phyloP scores from a whole-genome alignment of 2,329 filamentous ascomycete genomes.

The Pseudogymnoascus sp. region DNA sequence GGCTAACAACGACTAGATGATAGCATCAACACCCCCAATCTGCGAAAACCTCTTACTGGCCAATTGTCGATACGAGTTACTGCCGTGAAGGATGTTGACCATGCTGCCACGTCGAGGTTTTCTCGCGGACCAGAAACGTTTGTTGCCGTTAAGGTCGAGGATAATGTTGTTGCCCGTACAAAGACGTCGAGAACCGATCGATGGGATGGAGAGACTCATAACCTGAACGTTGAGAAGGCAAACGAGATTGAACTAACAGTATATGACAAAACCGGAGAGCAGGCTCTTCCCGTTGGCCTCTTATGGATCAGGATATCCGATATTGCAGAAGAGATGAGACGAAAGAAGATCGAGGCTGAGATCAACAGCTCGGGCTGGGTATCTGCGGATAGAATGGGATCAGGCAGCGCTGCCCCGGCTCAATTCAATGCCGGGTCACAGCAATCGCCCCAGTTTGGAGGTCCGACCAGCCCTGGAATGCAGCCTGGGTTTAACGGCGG shows the following conservation, averaged over 20 bases:
- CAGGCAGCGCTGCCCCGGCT: slow-evolving; percentile 40
- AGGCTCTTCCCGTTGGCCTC: slow-evolving; percentile 86
- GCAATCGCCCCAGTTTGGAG: slow-evolving; percentile 38
- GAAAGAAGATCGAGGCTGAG: slow-evolving; percentile 94
- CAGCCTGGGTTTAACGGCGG: slow-evolving; percentile 21
- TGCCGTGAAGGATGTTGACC: slow-evolving; percentile 88
- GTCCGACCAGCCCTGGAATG: slow-evolving; percentile 33
- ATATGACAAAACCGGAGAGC: slow-evolving; percentile 89
- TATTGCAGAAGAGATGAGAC: slow-evolving; percentile 92
- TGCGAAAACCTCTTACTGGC: slow-evolving; percentile 91
- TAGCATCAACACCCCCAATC: slow-evolving; percentile 88
- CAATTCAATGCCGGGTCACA: slow-evolving; percentile 54
- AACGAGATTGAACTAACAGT: slow-evolving; percentile 98
- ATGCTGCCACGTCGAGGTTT: slow-evolving; percentile 76
- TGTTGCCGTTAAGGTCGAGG: slow-evolving; percentile 93
- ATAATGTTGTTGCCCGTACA: slow-evolving; percentile 82
- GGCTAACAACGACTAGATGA: slow-evolving; percentile 57
- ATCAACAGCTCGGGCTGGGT: slow-evolving; percentile 95
- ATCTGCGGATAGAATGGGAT: slow-evolving; percentile 89
- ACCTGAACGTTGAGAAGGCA: slow-evolving; percentile 91
- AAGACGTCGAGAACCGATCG: slow-evolving; percentile 76
- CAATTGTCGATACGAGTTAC: slow-evolving; percentile 80
- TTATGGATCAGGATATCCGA: slow-evolving; percentile 96
- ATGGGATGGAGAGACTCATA: slow-evolving; percentile 88
- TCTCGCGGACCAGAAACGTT: slow-evolving; percentile 89